phyloP scores from a whole-genome alignment of 306 rosid species.

The Astragalus glycyphyllos region DNA sequence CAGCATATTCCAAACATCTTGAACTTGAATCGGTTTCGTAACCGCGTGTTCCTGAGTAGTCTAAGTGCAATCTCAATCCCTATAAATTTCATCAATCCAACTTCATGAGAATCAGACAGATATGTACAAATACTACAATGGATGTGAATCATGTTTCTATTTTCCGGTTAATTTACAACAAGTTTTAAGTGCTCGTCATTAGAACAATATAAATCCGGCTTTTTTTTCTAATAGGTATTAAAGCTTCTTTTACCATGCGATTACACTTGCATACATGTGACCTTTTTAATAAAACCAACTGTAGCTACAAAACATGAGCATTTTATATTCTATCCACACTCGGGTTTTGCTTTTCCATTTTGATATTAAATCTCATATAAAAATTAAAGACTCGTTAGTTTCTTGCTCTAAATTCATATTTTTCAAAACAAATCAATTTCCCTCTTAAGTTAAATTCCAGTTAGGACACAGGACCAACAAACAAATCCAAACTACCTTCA shows the following conservation, averaged over 20 bases:
- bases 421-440: slow-evolving; percentile 19
- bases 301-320: neutral
- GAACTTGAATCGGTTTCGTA: slow-evolving; percentile 41
- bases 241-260: neutral
- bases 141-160: neutral
- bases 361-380: slow-evolving; percentile 1
- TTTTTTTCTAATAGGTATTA: neutral
- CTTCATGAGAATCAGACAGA: neutral
- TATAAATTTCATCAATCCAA: slow-evolving; percentile 50
- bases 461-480: neutral
- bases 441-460: neutral
- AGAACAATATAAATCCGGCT: too few relatives aligned
- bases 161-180: slow-evolving; percentile 13
- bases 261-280: slow-evolving; percentile 23
- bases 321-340: neutral
- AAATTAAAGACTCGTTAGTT: neutral
- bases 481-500: slow-evolving; percentile 69
- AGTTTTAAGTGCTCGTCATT: neutral
- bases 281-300: neutral
- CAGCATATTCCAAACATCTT: slow-evolving; percentile 51
- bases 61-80: slow-evolving; percentile 94
- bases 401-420: slow-evolving; percentile 9
- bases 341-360: slow-evolving; percentile 11
- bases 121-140: slow-evolving; percentile 5
- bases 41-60: slow-evolving; percentile 61